Conservation (phyloP, 164 flowering plant species). For the Magnolia kwangsiensis region DNA sequence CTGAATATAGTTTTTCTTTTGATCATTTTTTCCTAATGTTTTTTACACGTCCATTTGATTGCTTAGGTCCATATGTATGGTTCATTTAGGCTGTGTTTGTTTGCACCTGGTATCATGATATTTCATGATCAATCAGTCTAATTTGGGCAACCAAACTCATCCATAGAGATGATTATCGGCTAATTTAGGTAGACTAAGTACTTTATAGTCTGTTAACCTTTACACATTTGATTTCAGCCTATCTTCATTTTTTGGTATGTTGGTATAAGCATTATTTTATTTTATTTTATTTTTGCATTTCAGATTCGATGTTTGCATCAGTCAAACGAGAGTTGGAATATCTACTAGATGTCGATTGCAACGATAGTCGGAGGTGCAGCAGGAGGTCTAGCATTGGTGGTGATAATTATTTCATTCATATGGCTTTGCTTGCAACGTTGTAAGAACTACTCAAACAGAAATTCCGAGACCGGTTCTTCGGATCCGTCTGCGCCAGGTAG, state of each 20-base stretch:
- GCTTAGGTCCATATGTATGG: too few species aligned
- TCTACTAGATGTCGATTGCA: constrained; percentile 38
- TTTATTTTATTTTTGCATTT: not conserved
- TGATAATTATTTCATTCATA: constrained; percentile 25
- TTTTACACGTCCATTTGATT: too few species aligned
- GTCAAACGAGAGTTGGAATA: constrained; percentile 12
- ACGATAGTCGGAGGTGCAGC: constrained; percentile 43
- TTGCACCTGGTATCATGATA: too few species aligned
- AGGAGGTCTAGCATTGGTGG: constrained; percentile 36
- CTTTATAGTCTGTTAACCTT: not conserved
- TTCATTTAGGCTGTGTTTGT: too few species aligned
- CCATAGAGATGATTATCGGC: not conserved
- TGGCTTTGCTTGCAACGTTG: constrained; percentile 36
- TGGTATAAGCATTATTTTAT: not conserved
- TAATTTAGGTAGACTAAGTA: not conserved
- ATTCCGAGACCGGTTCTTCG: constrained; percentile 69
- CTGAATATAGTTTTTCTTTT: too few species aligned
- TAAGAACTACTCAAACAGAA: constrained; percentile 37
- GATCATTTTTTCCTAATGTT: too few species aligned
- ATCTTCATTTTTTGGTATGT: not conserved
- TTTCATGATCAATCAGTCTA: too few species aligned
- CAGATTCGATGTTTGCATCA: constrained; percentile 40
- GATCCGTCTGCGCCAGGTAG: constrained; percentile 71
- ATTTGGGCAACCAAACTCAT: not conserved
- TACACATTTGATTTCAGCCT: not conserved